These are phyloP conservation scores for Candida jianshihensis DNA, from an alignment of 805 yeast genomes.

Conservation along the genomic window DNA sequence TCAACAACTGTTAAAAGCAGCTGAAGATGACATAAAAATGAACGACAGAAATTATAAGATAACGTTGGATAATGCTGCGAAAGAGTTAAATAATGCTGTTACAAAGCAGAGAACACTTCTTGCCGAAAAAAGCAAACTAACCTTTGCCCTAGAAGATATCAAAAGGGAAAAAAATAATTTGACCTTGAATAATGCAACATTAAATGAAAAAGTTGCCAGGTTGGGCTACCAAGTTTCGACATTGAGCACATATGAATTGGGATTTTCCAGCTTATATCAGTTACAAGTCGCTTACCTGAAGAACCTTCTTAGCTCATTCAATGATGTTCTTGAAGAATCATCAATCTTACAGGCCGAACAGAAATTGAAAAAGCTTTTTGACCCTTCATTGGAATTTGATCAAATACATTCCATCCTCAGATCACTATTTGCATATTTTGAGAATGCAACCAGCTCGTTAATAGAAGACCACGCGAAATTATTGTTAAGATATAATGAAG, in stretches of 20 bases:
- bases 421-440: conserved; percentile 46
- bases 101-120: conserved; percentile 37
- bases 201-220: conserved; percentile 33
- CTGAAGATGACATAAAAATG: conserved; percentile 16
- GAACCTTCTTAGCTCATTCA: conserved; percentile 42
- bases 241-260: conserved; percentile 30
- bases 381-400: conserved; percentile 21
- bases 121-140: conserved; percentile 38
- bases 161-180: conserved; percentile 31
- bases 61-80: conserved; percentile 28
- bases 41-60: conserved; percentile 27
- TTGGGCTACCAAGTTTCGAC: conserved; percentile 20
- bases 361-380: conserved; percentile 37
- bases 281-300: conserved; percentile 41
- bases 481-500: conserved; percentile 12
- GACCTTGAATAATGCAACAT: conserved; percentile 29
- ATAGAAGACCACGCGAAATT: conserved; percentile 45
- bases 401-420: conserved; percentile 27
- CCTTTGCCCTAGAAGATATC: conserved; percentile 33
- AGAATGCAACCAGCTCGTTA: conserved; percentile 53
- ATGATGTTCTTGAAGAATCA: conserved; percentile 47
- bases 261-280: conserved; percentile 34
- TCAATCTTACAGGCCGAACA: conserved; percentile 54
- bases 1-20: conserved; percentile 16
- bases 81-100: conserved; percentile 33